A percentile compares a stretch with the other conserved stretches of the same genome.
Evolutionary conservation across 164 flowering plant species (phyloP).

Genomic region (Magnolia sinica): DNA sequence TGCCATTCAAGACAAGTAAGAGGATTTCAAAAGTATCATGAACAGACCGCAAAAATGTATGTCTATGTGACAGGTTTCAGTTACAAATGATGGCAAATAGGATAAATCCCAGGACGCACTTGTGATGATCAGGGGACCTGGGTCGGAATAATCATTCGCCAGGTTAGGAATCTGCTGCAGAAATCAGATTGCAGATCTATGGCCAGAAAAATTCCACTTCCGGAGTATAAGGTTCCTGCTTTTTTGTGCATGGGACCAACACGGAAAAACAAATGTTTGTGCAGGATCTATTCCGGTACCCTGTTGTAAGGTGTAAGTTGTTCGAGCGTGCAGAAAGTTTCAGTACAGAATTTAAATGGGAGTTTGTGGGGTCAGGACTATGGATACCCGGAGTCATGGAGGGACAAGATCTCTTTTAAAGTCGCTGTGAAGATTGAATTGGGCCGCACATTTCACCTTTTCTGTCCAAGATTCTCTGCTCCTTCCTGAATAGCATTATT

Average conservation of each 20-base stretch:
- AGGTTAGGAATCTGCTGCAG: slow-evolving; percentile 31
- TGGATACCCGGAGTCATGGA: slow-evolving; percentile 28
- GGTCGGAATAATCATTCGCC: background rate
- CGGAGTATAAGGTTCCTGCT: slow-evolving; percentile 59
- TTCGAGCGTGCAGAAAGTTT: slow-evolving; percentile 24
- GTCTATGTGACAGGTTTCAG: background rate
- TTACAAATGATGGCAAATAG: background rate
- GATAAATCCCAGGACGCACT: background rate
- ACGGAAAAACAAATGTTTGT: slow-evolving; percentile 27
- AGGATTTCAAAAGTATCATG: slow-evolving; percentile 8
- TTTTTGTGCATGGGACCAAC: slow-evolving; percentile 40
- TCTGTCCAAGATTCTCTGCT: slow-evolving; percentile 58
- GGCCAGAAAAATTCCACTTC: slow-evolving; percentile 37
- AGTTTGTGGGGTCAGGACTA: slow-evolving; percentile 28
- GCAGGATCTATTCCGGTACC: slow-evolving; percentile 69
- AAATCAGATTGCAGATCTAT: slow-evolving; percentile 38
- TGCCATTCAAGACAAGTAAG: background rate
- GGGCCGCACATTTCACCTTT: slow-evolving; percentile 29
- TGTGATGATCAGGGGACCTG: background rate
- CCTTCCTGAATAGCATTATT: slow-evolving; percentile 14
- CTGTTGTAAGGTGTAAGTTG: slow-evolving; percentile 49
- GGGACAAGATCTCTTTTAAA: slow-evolving; percentile 58
- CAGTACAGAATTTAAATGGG: slow-evolving; percentile 29
- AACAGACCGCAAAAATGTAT: slow-evolving; percentile 1
- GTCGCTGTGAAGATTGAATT: slow-evolving; percentile 67